Conservation (phyloP, 2,329 filamentous ascomycete genomes). For the Colletotrichum caudatum region DNA sequence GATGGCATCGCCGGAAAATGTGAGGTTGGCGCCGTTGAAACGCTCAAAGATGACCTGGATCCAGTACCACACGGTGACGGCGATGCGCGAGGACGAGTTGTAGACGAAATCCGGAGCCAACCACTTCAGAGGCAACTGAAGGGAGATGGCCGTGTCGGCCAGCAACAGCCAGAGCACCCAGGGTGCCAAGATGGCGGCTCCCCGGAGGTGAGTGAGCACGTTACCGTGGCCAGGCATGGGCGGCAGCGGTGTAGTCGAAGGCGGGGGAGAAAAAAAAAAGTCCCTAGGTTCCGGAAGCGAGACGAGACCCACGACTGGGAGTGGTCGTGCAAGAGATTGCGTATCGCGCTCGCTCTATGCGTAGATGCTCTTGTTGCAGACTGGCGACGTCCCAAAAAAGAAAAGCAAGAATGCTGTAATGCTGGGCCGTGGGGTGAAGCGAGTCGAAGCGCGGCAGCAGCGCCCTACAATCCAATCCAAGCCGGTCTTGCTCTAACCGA, state of each 20-base stretch:
- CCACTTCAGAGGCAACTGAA: constrained; percentile 61
- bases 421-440: constrained; percentile 11
- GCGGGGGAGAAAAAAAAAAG: neutral
- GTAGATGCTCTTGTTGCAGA: neutral
- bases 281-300: constrained; percentile 28
- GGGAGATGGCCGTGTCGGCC: constrained; percentile 63
- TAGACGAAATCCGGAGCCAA: constrained; percentile 64
- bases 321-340: neutral
- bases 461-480: constrained; percentile 13
- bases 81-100: constrained; percentile 65
- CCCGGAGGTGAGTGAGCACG: constrained; percentile 56
- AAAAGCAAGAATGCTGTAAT: constrained; percentile 23
- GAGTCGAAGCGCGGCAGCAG: constrained; percentile 24
- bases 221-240: constrained; percentile 41
- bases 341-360: neutral
- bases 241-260: neutral
- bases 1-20: constrained; percentile 63
- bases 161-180: constrained; percentile 66
- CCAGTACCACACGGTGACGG: constrained; percentile 66
- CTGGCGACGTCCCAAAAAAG: constrained; percentile 6
- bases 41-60: constrained; percentile 69
- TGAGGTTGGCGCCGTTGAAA: constrained; percentile 65
- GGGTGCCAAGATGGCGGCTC: constrained; percentile 58
- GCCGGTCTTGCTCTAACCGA: constrained; percentile 11
- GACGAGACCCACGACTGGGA: neutral